Evolutionary conservation across 2,329 filamentous ascomycete genomes (phyloP).

Genomic region (Cladophialophora psammophila): DNA sequence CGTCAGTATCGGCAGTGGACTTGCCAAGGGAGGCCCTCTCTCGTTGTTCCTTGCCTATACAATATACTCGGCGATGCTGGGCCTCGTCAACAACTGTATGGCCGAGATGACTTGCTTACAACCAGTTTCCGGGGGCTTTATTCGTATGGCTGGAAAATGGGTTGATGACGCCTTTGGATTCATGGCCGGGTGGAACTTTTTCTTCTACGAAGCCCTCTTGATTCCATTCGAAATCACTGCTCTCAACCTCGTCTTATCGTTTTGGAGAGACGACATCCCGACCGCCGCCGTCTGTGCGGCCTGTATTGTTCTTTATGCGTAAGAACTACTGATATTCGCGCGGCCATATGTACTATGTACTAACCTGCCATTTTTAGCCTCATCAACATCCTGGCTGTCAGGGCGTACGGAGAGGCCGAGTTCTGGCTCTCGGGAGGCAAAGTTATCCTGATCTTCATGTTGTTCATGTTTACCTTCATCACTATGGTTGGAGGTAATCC

Average conservation of each 20-base stretch:
- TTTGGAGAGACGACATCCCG: constrained; percentile 50
- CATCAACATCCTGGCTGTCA: constrained; percentile 72
- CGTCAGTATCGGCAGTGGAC: constrained; percentile 49
- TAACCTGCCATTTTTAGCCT: constrained; percentile 43
- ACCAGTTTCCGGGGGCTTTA: constrained; percentile 52
- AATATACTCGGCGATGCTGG: constrained; percentile 43
- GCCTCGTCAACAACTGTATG: constrained; percentile 50
- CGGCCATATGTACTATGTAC: constrained; percentile 4
- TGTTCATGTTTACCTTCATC: constrained; percentile 74
- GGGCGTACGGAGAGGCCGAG: constrained; percentile 73
- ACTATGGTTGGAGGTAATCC: constrained; percentile 83
- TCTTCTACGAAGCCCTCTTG: constrained; percentile 51
- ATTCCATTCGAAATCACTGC: constrained; percentile 54
- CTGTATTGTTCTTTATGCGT: constrained; percentile 51
- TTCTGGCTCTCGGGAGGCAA: constrained; percentile 74
- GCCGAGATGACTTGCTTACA: constrained; percentile 56
- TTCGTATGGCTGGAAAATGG: constrained; percentile 53
- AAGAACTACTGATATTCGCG: constrained; percentile 18
- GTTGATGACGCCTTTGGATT: constrained; percentile 56
- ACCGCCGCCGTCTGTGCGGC: constrained; percentile 49
- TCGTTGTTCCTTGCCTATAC: constrained; percentile 50
- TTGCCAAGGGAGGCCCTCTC: constrained; percentile 49
- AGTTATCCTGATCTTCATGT: constrained; percentile 44
- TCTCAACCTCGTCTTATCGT: constrained; percentile 51
- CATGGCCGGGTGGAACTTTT: constrained; percentile 58